These are phyloP conservation scores for Tuber magnatum DNA, from an alignment of 495 filamentous ascomycete genomes.

Conservation along the genomic window DNA sequence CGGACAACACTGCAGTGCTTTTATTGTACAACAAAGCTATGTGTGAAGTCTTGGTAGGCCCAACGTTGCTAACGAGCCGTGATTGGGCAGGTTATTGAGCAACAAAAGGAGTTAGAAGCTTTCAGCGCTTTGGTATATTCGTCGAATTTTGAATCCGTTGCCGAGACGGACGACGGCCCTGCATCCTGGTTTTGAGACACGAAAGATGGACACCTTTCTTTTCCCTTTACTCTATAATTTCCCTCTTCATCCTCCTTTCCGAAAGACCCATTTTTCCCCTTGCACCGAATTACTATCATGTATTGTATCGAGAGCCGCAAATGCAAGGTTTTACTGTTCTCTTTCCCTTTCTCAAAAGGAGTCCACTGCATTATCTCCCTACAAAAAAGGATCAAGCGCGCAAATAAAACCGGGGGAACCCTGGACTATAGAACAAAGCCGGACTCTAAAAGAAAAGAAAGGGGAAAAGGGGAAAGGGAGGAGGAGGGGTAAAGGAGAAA, in stretches of 20 bases:
- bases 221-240: background rate
- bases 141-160: slow-evolving; percentile 57
- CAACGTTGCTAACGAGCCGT: slow-evolving; percentile 18
- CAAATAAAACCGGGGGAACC: slow-evolving; percentile 19
- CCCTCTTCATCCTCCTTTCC: slow-evolving; percentile 9
- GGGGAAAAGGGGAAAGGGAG: background rate
- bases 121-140: slow-evolving; percentile 93
- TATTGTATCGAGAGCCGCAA: background rate
- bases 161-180: slow-evolving; percentile 28
- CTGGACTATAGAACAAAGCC: slow-evolving; percentile 27
- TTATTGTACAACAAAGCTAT: slow-evolving; percentile 14
- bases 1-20: background rate
- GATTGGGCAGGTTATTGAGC: slow-evolving; percentile 55
- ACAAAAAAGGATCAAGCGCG: slow-evolving; percentile 21
- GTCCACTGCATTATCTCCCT: slow-evolving; percentile 28
- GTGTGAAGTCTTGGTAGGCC: slow-evolving; percentile 28
- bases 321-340: background rate
- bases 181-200: slow-evolving; percentile 19
- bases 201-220: background rate
- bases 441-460: slow-evolving; percentile 25
- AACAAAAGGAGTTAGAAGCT: slow-evolving; percentile 77
- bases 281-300: background rate
- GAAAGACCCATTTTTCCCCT: slow-evolving; percentile 6
- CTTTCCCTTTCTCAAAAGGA: background rate
- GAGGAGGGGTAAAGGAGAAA: background rate